These are phyloP conservation scores for Fusarium mundagurra DNA, from an alignment of 2,329 filamentous ascomycete species.

Conservation along the genomic window DNA sequence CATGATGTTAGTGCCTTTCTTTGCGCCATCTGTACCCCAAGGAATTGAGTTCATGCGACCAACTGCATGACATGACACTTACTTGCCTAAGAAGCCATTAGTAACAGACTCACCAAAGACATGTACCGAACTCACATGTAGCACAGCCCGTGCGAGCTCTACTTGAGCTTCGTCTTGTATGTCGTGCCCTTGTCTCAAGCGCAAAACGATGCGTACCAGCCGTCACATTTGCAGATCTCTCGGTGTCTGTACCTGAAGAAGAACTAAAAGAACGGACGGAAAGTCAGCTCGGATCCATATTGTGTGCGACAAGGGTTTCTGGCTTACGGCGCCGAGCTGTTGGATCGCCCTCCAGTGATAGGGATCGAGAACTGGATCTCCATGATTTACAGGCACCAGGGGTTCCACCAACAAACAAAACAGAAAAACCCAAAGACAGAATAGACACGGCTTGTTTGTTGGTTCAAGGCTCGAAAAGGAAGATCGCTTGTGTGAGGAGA, in stretches of 20 bases:
- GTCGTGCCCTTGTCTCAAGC: slow-evolving; percentile 49
- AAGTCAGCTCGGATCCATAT: slow-evolving; percentile 9
- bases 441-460: neutral
- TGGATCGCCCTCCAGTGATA: slow-evolving; percentile 35
- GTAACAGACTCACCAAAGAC: neutral
- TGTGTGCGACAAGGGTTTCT: slow-evolving; percentile 18
- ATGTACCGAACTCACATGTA: slow-evolving; percentile 47
- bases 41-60: neutral
- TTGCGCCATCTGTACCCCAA: neutral
- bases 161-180: slow-evolving; percentile 52
- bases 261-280: slow-evolving; percentile 15
- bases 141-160: slow-evolving; percentile 51
- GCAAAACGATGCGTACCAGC: slow-evolving; percentile 51
- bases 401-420: slow-evolving; percentile 11
- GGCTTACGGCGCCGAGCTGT: slow-evolving; percentile 40
- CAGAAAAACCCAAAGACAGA: neutral
- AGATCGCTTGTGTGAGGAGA: slow-evolving; percentile 18
- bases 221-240: slow-evolving; percentile 25
- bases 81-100: slow-evolving; percentile 46
- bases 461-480: slow-evolving; percentile 1
- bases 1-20: slow-evolving; percentile 19
- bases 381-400: slow-evolving; percentile 39
- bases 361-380: slow-evolving; percentile 53
- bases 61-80: slow-evolving; percentile 27
- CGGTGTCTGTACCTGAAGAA: slow-evolving; percentile 25